Evolutionary conservation across 78 protist species (phyloP), one percentile per base, ranked within the genome.

Genomic region (Mantamonas sphyraenae): DNA sequence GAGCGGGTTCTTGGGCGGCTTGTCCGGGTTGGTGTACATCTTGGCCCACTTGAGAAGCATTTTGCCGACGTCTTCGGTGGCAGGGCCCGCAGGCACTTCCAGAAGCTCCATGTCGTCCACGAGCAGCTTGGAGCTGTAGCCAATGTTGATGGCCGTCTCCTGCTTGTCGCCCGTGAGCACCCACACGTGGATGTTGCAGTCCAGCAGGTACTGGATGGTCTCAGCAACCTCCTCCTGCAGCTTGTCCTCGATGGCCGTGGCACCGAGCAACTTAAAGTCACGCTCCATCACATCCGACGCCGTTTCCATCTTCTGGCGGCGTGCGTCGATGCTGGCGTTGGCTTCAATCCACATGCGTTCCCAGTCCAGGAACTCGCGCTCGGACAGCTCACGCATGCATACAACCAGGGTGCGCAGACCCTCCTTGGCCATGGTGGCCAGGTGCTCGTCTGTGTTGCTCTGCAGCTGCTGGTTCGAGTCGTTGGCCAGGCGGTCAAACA

Each of bases 131-230:
- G 79, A 64, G 28, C 94, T 78, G 45, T 64, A 40, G 24, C 87
- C 93, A 40, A 88, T 88, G 47, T 86, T 87, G 71, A 88, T 87
- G 8, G 93, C 93, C 3, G 93, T 88, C 64, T 83, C 87, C 57
- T 87, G 88, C 72, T 88, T 88, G 69, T 88, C 93, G 39, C 93
- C 93, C 12, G 93, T 88, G 45, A 88, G 43, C 43, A 88, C 83
- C 93, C 93, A 88, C 50, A 89, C 69, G 24, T 78, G 73, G 60
- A 89, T 35, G n/a, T 94, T 94, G n/a, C 80, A 79, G 31, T 77
- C 67, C 22, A 45, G 5, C 24, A 90, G 76, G 22, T 30, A 22
- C 12, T 20, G 47, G 50, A 91, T 79, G 1, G 91, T 35, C 16
- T 79, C 89, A 7, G 93, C 89, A 7, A 90, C 94, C 24, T 76